Evolutionary conservation across 2,329 filamentous ascomycete genomes (phyloP).

Genomic region (Thermomyces lanuginosus): DNA sequence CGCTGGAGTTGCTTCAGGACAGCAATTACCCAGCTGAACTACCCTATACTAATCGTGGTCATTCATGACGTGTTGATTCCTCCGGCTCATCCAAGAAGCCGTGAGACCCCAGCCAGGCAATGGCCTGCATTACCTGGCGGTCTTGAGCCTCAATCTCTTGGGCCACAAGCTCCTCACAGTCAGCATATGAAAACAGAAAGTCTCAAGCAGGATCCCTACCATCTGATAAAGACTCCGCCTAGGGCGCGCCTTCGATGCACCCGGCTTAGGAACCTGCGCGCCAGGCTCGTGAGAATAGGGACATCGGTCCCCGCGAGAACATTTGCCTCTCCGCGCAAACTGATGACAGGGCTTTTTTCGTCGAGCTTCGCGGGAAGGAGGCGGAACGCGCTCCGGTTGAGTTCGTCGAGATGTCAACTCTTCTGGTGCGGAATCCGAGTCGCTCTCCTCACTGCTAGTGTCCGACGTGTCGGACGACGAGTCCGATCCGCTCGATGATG

Average conservation of each 20-base stretch:
- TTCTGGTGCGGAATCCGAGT: constrained; percentile 25
- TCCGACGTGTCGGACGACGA: constrained; percentile 11
- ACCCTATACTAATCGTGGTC: no score
- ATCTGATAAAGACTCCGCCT: constrained; percentile 29
- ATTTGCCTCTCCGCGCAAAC: constrained; percentile 26
- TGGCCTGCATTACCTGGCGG: constrained; percentile 26
- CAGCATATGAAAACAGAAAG: constrained; percentile 3
- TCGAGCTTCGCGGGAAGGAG: constrained; percentile 21
- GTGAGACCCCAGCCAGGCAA: constrained; percentile 26
- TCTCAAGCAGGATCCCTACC: constrained; percentile 16
- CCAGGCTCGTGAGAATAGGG: constrained; percentile 26
- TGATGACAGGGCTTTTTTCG: constrained; percentile 20
- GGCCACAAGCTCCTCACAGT: constrained; percentile 20
- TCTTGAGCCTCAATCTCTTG: constrained; percentile 28
- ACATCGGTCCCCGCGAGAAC: constrained; percentile 26
- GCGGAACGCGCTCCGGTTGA: constrained; percentile 23
- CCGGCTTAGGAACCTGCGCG: constrained; percentile 9
- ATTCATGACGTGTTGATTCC: no score
- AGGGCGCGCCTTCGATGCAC: constrained; percentile 4
- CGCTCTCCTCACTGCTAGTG: constrained; percentile 10
- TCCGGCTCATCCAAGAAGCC: constrained; percentile 20
- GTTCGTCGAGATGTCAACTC: constrained; percentile 24
- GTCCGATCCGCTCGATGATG: constrained; percentile 23
- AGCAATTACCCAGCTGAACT: no score
- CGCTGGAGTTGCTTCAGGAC: no score